Evolutionary conservation across 129 eudicot species (phyloP), one percentile per base, ranked within the genome.

Genomic region (Erigeron canadensis): DNA sequence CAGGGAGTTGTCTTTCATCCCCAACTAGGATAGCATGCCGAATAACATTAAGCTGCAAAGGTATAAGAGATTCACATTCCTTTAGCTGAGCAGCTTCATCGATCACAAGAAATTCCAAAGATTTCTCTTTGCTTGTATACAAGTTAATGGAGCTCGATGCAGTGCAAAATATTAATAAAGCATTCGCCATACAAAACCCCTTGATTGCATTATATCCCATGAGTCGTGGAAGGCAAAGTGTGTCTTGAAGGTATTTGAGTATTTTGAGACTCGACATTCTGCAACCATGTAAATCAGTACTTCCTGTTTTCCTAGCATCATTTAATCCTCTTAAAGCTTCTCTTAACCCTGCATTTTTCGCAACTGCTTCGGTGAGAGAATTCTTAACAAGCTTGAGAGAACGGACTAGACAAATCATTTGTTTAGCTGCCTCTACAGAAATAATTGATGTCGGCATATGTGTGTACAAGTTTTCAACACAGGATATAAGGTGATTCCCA

Each of bases 11-110:
- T 16, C 63, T 45, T 62, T 89, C 88, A 48, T 90, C 95, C 10
- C 96, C 96, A 22, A 90, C 77, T 17, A 90, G 84, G 12, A 90
- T 44, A 4, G 83, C 86, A 68, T 85, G 80, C 4, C 67, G 69
- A 21, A 84, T 74, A 18, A 82, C 82, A 37, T 80, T 70, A 10
- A 89, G 73, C 68, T 78, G 83, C 18, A 89, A 74, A 0, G 93
- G 90, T 8, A 89, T 70, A 10, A 75, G 4, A 0, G 96, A 81
- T 68, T 86, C 90, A 70, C 96, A 82, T 68, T 89, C 93, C 58
- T 89, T 89, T 2, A 89, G 77, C 61, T 84, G 96, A 60, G 96
- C 84, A 7, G 88, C 96, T 54, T 90, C 96, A 77, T 90, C 96
- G 7, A 90, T 76, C 28, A 90, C 64, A 76, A 90, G 57, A 44